These are phyloP conservation scores for Neurospora sp. DNA, from an alignment of 495 filamentous ascomycete genomes.

Conservation along the genomic window DNA sequence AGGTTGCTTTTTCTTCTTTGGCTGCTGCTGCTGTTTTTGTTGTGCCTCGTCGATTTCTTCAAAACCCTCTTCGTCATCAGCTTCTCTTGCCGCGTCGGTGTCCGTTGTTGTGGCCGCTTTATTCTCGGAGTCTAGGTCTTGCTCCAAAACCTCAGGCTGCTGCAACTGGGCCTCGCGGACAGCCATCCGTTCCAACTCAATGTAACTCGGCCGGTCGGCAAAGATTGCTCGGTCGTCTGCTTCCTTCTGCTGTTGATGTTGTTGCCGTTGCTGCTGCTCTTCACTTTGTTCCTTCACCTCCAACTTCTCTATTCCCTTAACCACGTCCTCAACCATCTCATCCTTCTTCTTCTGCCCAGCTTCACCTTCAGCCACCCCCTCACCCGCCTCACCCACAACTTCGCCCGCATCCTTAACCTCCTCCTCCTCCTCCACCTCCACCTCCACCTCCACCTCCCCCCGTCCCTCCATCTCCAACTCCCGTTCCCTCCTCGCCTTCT, in stretches of 20 bases:
- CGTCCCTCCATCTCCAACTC: conserved; percentile 8
- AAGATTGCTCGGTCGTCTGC: conserved; percentile 6
- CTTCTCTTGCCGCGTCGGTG: no score
- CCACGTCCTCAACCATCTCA: background rate
- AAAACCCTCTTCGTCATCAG: background rate
- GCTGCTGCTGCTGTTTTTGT: conserved; percentile 15
- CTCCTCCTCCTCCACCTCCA: no score
- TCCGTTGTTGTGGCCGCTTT: background rate
- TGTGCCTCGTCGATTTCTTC: background rate
- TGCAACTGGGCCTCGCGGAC: conserved; percentile 12
- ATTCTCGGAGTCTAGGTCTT: background rate
- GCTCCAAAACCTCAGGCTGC: background rate
- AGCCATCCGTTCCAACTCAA: conserved; percentile 40
- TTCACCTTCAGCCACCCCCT: background rate
- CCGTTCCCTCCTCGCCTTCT: background rate
- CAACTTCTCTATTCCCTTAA: background rate
- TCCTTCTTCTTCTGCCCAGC: conserved; percentile 3
- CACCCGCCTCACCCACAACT: background rate
- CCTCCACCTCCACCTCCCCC: conserved; percentile 1
- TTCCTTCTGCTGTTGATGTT: background rate
- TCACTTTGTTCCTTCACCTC: background rate
- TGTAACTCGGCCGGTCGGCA: conserved; percentile 37
- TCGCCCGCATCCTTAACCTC: background rate
- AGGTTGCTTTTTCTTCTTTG: conserved; percentile 7
- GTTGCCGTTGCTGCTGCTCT: background rate